phyloP scores from a whole-genome alignment of 768 basidiomycete genomes.

The Psilocybe subaeruginosa region DNA sequence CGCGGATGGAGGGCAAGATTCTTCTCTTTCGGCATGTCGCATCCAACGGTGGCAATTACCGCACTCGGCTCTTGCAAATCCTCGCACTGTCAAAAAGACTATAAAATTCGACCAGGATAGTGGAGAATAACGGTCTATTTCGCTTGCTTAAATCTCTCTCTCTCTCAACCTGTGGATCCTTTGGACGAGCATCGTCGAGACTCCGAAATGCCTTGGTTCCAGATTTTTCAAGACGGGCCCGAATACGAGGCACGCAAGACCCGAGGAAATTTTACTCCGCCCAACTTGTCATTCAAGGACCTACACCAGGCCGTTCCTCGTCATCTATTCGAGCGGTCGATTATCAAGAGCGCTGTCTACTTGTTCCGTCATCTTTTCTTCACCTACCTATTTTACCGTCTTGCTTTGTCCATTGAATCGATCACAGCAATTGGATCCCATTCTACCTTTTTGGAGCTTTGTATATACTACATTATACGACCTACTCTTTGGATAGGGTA shows the following conservation, averaged over 20 bases:
- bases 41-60: constrained; percentile 8
- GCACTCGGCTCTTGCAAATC: constrained; percentile 12
- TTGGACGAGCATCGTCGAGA: too few relatives aligned
- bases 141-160: background rate
- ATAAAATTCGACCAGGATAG: constrained; percentile 8
- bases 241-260: constrained; percentile 49
- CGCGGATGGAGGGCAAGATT: constrained; percentile 19
- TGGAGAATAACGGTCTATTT: background rate
- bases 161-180: background rate
- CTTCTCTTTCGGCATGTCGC: constrained; percentile 21
- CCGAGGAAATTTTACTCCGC: constrained; percentile 39
- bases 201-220: constrained; percentile 40
- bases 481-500: constrained; percentile 44
- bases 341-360: constrained; percentile 45
- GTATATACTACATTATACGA: constrained; percentile 23
- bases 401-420: constrained; percentile 30
- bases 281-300: constrained; percentile 43
- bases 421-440: constrained; percentile 29
- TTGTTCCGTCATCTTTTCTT: constrained; percentile 43
- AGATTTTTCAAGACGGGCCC: constrained; percentile 48
- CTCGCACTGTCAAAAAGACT: constrained; percentile 5
- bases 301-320: constrained; percentile 51
- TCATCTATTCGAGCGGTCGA: constrained; percentile 48
- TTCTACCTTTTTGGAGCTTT: constrained; percentile 5
- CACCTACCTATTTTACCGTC: constrained; percentile 38